These are phyloP conservation scores for Pseudogymnoascus sp. DNA, from an alignment of 2,329 filamentous ascomycete species.

Conservation along the genomic window DNA sequence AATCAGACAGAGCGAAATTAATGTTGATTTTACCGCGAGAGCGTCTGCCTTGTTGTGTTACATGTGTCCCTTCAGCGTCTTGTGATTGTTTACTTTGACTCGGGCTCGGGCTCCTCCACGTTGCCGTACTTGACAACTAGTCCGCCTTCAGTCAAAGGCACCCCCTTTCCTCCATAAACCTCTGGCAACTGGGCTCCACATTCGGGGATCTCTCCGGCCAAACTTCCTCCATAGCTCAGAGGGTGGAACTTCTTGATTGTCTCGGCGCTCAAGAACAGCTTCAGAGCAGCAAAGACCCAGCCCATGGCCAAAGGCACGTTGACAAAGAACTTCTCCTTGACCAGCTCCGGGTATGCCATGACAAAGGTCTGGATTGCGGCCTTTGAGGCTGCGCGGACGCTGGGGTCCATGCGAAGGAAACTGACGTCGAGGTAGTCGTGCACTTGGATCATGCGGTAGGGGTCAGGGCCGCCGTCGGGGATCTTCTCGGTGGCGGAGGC, in stretches of 20 bases:
- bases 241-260: conserved; percentile 75
- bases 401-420: conserved; percentile 73
- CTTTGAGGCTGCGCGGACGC: conserved; percentile 65
- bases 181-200: conserved; percentile 60
- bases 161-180: conserved; percentile 69
- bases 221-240: conserved; percentile 60
- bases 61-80: neutral
- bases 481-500: conserved; percentile 59
- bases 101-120: conserved; percentile 15
- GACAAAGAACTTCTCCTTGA: conserved; percentile 90
- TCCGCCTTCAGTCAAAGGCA: conserved; percentile 29
- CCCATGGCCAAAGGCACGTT: conserved; percentile 90
- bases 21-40: neutral
- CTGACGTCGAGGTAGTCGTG: conserved; percentile 87
- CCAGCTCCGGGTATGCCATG: conserved; percentile 78
- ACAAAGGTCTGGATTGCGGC: conserved; percentile 77
- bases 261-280: conserved; percentile 63
- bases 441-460: conserved; percentile 84
- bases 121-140: conserved; percentile 24
- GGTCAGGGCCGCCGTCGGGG: conserved; percentile 63
- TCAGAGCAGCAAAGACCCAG: conserved; percentile 70
- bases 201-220: conserved; percentile 50
- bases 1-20: conserved; percentile 3
- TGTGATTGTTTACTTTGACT: conserved; percentile 12
- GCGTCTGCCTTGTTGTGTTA: neutral